Base-by-base conservation (phyloP, 148 eudicot species). In the Fagopyrum esculentum region DNA sequence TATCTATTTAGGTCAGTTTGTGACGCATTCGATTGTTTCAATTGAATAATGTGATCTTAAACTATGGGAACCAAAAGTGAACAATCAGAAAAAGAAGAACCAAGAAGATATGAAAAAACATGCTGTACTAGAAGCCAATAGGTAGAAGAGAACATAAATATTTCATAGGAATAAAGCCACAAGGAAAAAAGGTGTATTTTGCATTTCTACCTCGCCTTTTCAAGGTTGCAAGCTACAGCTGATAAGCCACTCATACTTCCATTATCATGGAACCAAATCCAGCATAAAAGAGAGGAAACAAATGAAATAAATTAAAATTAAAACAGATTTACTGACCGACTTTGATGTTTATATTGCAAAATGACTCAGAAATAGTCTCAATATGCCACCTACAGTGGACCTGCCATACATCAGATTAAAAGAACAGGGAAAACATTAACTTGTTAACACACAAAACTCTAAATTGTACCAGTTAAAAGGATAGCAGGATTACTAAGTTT, bases 311-410 rank as follows among this genome's bases (percentile, higher is more conserved):
- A 26, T 56, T 56, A 16, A 69, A 26, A 70, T 56, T 16, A 69
- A 16, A 44, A 70, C 9, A 48, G 11, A 69, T 73, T 26, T 15
- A 75, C 86, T 86, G 80, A 89, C 98, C 98, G 54, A 87, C 93
- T 84, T 79, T 86, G 40, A 93, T 77, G 17, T 83, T 89, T 63
- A 93, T 75, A 73, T 75, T 78, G 73, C 89, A 86, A 16, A 91
- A 85, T 40, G 90, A 83, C 45, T 86, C 85, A 29, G 98, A 86
- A 6, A 44, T 81, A 29, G 88, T 85, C 78, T 83, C 85, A 60
- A 90, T 54, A 74, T 76, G 77, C 91, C 92, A 93, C 76, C 86
- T 81, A 81, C 93, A 88, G 57, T 88, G 98, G 74, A 90, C 84
- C 98, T 93, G 82, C 40, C 40, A 16, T 57, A 17, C 63, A 57